Conservation (phyloP, 495 filamentous ascomycete genomes). For the Alectoria sarmentosa region DNA sequence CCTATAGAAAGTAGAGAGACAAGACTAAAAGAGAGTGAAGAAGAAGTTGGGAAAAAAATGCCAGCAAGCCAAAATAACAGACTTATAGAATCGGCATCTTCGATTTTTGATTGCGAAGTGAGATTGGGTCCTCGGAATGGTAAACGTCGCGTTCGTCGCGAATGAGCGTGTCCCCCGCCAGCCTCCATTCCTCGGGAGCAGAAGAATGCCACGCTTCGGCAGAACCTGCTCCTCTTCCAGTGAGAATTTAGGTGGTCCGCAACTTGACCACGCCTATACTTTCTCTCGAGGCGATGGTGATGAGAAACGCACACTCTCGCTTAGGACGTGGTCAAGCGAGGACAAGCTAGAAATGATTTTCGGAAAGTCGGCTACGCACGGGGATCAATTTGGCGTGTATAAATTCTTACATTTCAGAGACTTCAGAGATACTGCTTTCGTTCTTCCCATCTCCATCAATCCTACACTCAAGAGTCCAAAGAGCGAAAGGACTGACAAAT, state of each 20-base stretch:
- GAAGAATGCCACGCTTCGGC: not conserved
- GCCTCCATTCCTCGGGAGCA: conserved; percentile 1
- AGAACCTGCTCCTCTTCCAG: not conserved
- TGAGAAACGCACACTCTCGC: too few species aligned
- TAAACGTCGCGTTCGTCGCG: not conserved
- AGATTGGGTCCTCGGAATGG: not conserved
- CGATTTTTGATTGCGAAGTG: too few species aligned
- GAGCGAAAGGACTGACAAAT: too few species aligned
- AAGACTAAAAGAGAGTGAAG: not conserved
- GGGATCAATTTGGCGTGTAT: too few species aligned
- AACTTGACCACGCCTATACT: not conserved
- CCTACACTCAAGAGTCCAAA: too few species aligned
- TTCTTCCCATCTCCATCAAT: too few species aligned
- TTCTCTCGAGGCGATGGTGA: not conserved
- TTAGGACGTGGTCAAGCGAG: not conserved
- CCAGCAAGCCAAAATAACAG: not conserved
- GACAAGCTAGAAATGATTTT: too few species aligned
- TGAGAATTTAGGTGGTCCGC: not conserved
- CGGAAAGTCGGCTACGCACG: too few species aligned
- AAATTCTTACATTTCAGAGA: too few species aligned
- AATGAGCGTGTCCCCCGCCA: too few species aligned
- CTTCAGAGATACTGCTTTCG: too few species aligned
- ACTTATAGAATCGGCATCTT: not conserved
- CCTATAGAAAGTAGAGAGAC: not conserved
- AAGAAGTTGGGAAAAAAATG: not conserved